phyloP scores from a whole-genome alignment of 345 rosid genomes.

The Adansonia digitata region DNA sequence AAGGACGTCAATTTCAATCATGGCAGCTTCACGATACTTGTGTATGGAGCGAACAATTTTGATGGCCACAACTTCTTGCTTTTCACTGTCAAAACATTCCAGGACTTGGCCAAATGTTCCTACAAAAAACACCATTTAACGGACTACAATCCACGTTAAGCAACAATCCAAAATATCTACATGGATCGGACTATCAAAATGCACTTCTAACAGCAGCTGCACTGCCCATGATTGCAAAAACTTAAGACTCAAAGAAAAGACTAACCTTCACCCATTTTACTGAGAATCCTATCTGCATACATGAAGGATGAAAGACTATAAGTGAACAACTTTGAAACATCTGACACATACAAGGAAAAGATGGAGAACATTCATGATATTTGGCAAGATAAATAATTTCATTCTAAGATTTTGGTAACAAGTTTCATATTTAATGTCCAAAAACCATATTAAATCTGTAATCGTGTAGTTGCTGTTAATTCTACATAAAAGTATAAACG shows the following conservation, averaged over 20 bases:
- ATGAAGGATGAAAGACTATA: constrained; percentile 9
- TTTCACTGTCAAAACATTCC: constrained; percentile 79
- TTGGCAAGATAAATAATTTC: too few species aligned
- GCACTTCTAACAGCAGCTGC: neutral
- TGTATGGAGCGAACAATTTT: constrained; percentile 72
- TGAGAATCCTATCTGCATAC: constrained; percentile 61
- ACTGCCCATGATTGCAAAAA: neutral
- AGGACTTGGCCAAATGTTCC: constrained; percentile 88
- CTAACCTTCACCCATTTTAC: constrained; percentile 91
- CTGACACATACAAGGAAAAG: neutral
- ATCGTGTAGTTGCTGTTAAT: neutral
- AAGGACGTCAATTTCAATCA: constrained; percentile 77
- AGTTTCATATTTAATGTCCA: neutral
- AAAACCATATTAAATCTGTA: neutral
- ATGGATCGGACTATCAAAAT: neutral
- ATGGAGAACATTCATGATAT: neutral
- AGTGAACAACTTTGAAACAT: neutral
- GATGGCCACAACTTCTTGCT: constrained; percentile 75
- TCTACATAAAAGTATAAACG: neutral
- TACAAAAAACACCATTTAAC: constrained; percentile 21
- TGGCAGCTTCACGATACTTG: constrained; percentile 88
- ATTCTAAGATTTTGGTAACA: neutral
- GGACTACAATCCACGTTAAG: neutral
- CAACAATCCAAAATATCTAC: neutral
- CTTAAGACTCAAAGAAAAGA: neutral